These are phyloP conservation scores for Cutaneotrichosporon daszewskae DNA, from an alignment of 1,284 basidiomycete species.

Conservation along the genomic window DNA sequence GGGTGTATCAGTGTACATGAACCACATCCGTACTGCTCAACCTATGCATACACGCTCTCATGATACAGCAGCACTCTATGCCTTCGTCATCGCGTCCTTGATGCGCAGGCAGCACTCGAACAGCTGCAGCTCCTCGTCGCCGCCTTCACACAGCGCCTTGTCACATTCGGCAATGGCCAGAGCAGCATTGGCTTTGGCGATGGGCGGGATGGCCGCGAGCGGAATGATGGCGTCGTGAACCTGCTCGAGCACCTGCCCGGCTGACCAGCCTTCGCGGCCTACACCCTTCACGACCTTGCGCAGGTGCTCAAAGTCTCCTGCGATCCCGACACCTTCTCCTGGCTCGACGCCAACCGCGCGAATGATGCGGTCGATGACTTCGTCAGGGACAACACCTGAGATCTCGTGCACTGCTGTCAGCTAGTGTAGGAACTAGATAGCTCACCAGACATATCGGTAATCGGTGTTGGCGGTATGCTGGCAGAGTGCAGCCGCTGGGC, in stretches of 20 bases:
- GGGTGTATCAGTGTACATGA: no score
- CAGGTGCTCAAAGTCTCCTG: slow-evolving; percentile 61
- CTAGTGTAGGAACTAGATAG: background rate
- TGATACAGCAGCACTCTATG: no score
- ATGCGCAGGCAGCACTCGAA: slow-evolving; percentile 77
- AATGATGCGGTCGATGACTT: slow-evolving; percentile 65
- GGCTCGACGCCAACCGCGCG: slow-evolving; percentile 68
- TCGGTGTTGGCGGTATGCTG: slow-evolving; percentile 62
- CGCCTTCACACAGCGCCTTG: slow-evolving; percentile 92
- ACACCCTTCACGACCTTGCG: slow-evolving; percentile 66
- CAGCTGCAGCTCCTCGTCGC: slow-evolving; percentile 96
- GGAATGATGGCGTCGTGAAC: slow-evolving; percentile 86
- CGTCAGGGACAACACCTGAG: slow-evolving; percentile 84
- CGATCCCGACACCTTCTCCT: slow-evolving; percentile 52
- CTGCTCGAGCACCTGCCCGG: slow-evolving; percentile 82
- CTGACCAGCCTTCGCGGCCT: slow-evolving; percentile 85
- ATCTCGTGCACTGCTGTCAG: slow-evolving; percentile 75
- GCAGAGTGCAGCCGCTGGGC: slow-evolving; percentile 76
- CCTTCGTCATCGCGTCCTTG: slow-evolving; percentile 59
- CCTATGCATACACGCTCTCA: no score
- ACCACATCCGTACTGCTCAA: no score
- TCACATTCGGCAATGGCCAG: slow-evolving; percentile 90
- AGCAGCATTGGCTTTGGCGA: slow-evolving; percentile 76
- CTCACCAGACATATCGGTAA: slow-evolving; percentile 56
- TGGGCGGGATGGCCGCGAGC: slow-evolving; percentile 71